Conservation (phyloP, 2,329 filamentous ascomycete genomes). For the Zopfia rhizophila region DNA sequence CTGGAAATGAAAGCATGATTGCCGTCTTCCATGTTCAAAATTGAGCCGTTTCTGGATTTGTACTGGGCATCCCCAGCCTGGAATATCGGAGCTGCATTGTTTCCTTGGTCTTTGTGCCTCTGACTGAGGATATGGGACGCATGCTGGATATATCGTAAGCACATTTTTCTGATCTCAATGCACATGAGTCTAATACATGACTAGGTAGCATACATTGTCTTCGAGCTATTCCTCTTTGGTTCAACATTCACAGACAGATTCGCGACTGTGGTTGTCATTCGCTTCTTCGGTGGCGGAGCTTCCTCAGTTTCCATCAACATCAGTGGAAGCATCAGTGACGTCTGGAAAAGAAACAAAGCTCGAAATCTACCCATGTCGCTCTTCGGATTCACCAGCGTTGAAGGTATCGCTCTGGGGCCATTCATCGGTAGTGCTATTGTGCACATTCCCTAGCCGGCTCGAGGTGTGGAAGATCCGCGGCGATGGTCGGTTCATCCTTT, state of each 20-base stretch:
- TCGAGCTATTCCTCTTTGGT: constrained; percentile 54
- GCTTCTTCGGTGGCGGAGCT: constrained; percentile 57
- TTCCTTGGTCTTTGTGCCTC: constrained; percentile 54
- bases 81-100: constrained; percentile 54
- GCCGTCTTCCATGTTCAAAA: constrained; percentile 51
- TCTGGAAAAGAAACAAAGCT: constrained; percentile 52
- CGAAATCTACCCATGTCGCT: constrained; percentile 58
- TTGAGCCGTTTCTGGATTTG: constrained; percentile 48
- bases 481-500: constrained; percentile 52
- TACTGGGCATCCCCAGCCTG: constrained; percentile 53
- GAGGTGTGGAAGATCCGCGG: constrained; percentile 42
- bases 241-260: constrained; percentile 58
- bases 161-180: too few species aligned
- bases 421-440: constrained; percentile 55
- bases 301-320: constrained; percentile 57
- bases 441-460: constrained; percentile 42
- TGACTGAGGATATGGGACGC: constrained; percentile 56
- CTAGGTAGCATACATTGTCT: constrained; percentile 51
- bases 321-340: constrained; percentile 42
- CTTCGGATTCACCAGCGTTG: constrained; percentile 56
- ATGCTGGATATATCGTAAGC: constrained; percentile 58
- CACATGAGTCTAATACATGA: constrained; percentile 2
- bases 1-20: constrained; percentile 45
- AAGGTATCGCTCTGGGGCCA: constrained; percentile 57
- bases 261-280: constrained; percentile 55